Evolutionary conservation across 352 stramenopile genomes (phyloP).

Genomic region (Aphanomyces invadans): DNA sequence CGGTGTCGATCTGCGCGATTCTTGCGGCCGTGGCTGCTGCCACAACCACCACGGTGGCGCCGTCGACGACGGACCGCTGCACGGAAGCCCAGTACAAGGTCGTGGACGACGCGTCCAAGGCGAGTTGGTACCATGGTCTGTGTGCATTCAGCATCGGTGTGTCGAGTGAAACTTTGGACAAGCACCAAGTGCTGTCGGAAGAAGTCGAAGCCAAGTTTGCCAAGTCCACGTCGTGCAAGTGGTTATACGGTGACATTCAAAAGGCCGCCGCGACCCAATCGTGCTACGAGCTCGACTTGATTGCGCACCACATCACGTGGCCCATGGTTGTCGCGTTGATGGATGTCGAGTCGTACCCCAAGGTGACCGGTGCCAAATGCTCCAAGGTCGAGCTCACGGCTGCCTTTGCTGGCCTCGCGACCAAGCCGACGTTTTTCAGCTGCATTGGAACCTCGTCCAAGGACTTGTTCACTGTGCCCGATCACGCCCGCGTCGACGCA

Average conservation of each 20-base stretch:
- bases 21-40: neutral
- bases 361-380: neutral
- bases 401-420: neutral
- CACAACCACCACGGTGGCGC: neutral
- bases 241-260: slow-evolving; percentile 1
- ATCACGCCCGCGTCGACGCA: neutral
- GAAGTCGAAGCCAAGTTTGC: slow-evolving; percentile 2
- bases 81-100: slow-evolving; percentile 7
- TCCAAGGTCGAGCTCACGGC: neutral
- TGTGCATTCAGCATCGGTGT: neutral
- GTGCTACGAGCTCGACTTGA: slow-evolving; percentile 10
- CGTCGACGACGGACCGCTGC: neutral
- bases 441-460: slow-evolving; percentile 1
- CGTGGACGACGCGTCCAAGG: neutral
- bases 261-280: neutral
- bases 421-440: neutral
- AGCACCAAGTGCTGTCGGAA: neutral
- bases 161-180: neutral
- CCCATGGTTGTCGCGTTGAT: neutral
- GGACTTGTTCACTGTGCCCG: neutral
- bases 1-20: neutral
- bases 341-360: neutral
- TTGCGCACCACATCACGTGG: neutral
- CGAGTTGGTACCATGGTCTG: neutral
- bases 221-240: neutral